phyloP scores from a whole-genome alignment of 495 filamentous ascomycete genomes.

The Lasiosphaeria miniovina region DNA sequence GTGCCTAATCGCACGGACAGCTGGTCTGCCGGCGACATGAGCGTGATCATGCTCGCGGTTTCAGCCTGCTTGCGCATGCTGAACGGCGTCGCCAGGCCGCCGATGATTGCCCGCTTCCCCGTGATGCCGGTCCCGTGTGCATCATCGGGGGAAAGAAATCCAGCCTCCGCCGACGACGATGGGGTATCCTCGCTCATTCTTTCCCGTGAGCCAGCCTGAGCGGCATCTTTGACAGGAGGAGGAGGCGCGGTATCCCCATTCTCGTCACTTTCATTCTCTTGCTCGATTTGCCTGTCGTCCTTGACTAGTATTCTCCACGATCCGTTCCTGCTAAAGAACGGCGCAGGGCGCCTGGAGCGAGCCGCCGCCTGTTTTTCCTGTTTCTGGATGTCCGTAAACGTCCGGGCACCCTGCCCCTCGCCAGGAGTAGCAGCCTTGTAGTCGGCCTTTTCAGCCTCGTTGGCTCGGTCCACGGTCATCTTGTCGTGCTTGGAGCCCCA shows the following conservation, averaged over 20 bases:
- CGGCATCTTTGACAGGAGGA: conserved; percentile 23
- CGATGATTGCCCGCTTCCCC: conserved; percentile 47
- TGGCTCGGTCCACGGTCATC: conserved; percentile 56
- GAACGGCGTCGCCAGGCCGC: conserved; percentile 52
- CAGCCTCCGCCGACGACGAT: conserved; percentile 4
- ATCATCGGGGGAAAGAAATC: conserved; percentile 21
- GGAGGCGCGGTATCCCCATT: conserved; percentile 30
- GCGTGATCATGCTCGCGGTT: conserved; percentile 54
- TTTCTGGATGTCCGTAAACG: conserved; percentile 32
- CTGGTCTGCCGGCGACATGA: conserved; percentile 34
- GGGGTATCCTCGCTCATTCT: too few relatives aligned
- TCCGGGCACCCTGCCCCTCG: conserved; percentile 36
- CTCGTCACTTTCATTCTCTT: conserved; percentile 22
- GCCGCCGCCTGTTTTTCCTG: conserved; percentile 23
- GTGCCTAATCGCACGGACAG: conserved; percentile 14
- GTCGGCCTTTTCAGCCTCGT: conserved; percentile 33
- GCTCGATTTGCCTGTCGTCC: conserved; percentile 38
- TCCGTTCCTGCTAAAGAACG: not conserved
- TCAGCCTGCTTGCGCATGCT: conserved; percentile 44
- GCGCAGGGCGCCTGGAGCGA: not conserved
- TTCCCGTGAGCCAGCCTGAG: not conserved
- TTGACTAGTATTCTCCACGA: conserved; percentile 40
- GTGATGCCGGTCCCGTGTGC: conserved; percentile 34
- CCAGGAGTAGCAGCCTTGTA: conserved; percentile 24
- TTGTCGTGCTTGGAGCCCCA: conserved; percentile 89